phyloP scores from a whole-genome alignment of 495 filamentous ascomycete genomes.

The Penicillium turbatum region DNA sequence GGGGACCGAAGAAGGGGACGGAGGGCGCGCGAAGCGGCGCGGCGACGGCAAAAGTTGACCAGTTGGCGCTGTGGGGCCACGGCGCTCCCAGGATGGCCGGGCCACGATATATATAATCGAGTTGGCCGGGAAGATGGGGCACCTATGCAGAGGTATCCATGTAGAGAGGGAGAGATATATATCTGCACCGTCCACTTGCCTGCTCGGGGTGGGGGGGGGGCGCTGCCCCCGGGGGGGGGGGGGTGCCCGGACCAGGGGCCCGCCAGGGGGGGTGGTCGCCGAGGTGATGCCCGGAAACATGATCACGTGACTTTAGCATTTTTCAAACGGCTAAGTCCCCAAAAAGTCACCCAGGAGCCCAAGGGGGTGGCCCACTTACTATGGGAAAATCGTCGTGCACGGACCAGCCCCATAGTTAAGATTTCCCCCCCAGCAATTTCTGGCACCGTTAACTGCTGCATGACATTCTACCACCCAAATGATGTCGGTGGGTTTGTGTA shows the following conservation, averaged over 20 bases:
- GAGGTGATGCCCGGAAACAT: neutral
- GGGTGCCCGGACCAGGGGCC: neutral
- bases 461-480: slow-evolving; percentile 1
- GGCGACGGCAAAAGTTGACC: too few relatives aligned
- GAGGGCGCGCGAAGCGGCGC: too few relatives aligned
- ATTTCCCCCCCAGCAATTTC: slow-evolving; percentile 3
- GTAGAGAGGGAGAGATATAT: too few relatives aligned
- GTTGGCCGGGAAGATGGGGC: too few relatives aligned
- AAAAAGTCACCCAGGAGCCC: neutral
- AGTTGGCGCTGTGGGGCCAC: too few relatives aligned
- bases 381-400: neutral
- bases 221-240: neutral
- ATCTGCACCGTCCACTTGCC: neutral
- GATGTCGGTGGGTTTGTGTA: slow-evolving; percentile 20
- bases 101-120: too few relatives aligned
- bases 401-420: slow-evolving; percentile 14
- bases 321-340: slow-evolving; percentile 1
- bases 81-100: too few relatives aligned
- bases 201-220: neutral
- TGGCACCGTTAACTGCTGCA: slow-evolving; percentile 1
- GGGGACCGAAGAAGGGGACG: too few relatives aligned
- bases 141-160: too few relatives aligned
- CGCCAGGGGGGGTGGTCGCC: neutral
- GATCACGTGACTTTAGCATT: neutral
- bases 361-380: neutral